phyloP scores from a whole-genome alignment of 192 early-diverging fungal species.

The Glomus cerebriforme region DNA sequence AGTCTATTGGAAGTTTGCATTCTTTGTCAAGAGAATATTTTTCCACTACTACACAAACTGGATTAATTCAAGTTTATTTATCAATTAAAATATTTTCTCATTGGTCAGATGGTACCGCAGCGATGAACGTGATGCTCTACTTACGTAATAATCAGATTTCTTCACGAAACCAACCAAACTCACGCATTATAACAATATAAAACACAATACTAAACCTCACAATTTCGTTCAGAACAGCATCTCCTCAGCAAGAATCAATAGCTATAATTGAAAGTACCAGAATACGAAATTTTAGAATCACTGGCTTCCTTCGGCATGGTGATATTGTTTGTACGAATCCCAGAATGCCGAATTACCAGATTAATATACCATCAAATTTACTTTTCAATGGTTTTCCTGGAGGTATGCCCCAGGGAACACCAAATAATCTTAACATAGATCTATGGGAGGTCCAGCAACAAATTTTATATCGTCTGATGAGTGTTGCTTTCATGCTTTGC shows the following conservation, averaged over 20 bases:
- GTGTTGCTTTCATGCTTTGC: neutral
- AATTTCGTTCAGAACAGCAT: constrained; percentile 29
- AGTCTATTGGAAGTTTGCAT: constrained; percentile 3
- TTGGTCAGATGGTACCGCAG: neutral
- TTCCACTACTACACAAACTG: constrained; percentile 2
- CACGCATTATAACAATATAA: too few relatives aligned
- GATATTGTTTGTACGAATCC: constrained; percentile 2
- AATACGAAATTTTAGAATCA: constrained; percentile 9
- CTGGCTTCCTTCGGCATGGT: neutral
- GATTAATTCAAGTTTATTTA: constrained; percentile 26
- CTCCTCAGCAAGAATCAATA: neutral
- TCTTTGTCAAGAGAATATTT: constrained; percentile 7
- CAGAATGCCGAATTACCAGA: neutral
- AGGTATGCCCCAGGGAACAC: neutral
- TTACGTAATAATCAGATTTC: constrained; percentile 24
- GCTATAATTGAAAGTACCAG: neutral
- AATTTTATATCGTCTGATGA: neutral
- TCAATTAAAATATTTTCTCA: constrained; percentile 25
- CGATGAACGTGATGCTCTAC: constrained; percentile 15
- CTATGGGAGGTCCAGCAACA: constrained; percentile 10
- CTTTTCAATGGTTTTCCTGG: constrained; percentile 24
- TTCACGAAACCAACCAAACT: neutral
- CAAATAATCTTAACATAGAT: constrained; percentile 24
- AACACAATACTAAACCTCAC: constrained; percentile 11
- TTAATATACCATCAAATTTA: constrained; percentile 7